Percentiles rank a stretch among this genome's conserved stretches.
Evolutionary conservation across 768 basidiomycete species (phyloP).

Genomic region (Podaxis sp.): DNA sequence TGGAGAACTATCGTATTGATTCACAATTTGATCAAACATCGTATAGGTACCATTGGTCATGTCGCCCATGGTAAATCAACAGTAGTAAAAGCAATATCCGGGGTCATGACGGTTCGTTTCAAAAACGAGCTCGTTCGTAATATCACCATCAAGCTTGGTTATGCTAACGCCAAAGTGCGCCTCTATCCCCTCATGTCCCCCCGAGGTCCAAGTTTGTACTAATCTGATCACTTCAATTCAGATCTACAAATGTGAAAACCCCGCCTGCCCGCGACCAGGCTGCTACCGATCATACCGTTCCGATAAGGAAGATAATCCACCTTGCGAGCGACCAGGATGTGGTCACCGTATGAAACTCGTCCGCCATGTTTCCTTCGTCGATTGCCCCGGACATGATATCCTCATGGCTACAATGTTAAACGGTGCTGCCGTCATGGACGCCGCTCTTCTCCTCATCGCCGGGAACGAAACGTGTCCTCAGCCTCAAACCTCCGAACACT

Average conservation of each 20-base stretch:
- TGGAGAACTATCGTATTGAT: neutral
- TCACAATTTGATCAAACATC: slow-evolving; percentile 14
- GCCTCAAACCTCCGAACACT: slow-evolving; percentile 97
- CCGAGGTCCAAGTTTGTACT: slow-evolving; percentile 6
- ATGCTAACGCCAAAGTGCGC: slow-evolving; percentile 96
- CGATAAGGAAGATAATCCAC: slow-evolving; percentile 91
- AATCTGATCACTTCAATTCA: slow-evolving; percentile 32
- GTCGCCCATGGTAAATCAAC: slow-evolving; percentile 98
- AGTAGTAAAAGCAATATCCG: slow-evolving; percentile 98
- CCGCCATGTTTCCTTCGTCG: slow-evolving; percentile 98
- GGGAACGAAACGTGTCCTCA: slow-evolving; percentile 99
- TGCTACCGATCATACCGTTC: slow-evolving; percentile 94
- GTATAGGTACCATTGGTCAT: slow-evolving; percentile 92
- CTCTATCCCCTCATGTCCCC: neutral
- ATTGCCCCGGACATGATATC: slow-evolving; percentile 98
- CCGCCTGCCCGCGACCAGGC: slow-evolving; percentile 88
- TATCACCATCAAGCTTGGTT: slow-evolving; percentile 99
- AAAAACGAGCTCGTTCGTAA: slow-evolving; percentile 99
- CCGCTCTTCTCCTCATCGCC: slow-evolving; percentile 91
- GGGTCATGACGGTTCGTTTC: slow-evolving; percentile 97
- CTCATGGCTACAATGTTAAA: slow-evolving; percentile 99
- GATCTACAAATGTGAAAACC: slow-evolving; percentile 99
- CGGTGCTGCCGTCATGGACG: slow-evolving; percentile 99
- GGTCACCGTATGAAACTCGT: slow-evolving; percentile 87
- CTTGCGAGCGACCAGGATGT: slow-evolving; percentile 93